phyloP scores from a whole-genome alignment of 768 basidiomycete genomes.

The Naganishia friedmannii region DNA sequence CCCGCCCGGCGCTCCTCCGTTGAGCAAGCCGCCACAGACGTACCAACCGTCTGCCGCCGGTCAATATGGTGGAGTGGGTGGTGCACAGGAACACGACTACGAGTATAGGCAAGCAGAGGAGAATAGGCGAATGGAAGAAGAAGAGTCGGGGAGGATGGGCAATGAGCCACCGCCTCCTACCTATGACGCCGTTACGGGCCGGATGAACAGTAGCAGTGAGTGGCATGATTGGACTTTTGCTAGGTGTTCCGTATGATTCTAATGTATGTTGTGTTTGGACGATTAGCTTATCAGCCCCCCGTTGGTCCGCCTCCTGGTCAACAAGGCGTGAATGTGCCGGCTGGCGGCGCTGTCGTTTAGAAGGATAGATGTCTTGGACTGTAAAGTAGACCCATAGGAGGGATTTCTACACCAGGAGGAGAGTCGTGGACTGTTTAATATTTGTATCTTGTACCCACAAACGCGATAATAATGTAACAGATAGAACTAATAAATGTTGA shows the following conservation, averaged over 20 bases:
- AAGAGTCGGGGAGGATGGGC: slow-evolving; percentile 27
- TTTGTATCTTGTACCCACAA: background rate
- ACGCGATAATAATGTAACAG: background rate
- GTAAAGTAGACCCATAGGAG: background rate
- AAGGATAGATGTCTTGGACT: background rate
- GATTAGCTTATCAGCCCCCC: slow-evolving; percentile 19
- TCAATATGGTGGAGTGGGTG: slow-evolving; percentile 33
- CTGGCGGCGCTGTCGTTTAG: slow-evolving; percentile 19
- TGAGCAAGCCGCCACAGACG: slow-evolving; percentile 35
- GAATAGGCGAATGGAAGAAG: slow-evolving; percentile 40
- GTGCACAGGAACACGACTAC: slow-evolving; percentile 45
- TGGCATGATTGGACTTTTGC: background rate
- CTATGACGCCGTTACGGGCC: slow-evolving; percentile 41
- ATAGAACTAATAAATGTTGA: background rate
- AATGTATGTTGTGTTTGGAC: background rate
- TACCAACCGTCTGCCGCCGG: slow-evolving; percentile 46
- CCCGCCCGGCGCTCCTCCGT: slow-evolving; percentile 18
- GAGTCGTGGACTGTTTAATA: too few species aligned
- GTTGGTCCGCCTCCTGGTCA: slow-evolving; percentile 24
- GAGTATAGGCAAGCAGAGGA: slow-evolving; percentile 48
- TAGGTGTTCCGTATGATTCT: background rate
- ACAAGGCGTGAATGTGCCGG: background rate
- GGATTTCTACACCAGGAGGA: background rate
- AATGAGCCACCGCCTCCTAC: slow-evolving; percentile 39
- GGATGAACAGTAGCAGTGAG: background rate